Base-by-base conservation (phyloP, 352 stramenopile species). In the Phytophthora multivora region DNA sequence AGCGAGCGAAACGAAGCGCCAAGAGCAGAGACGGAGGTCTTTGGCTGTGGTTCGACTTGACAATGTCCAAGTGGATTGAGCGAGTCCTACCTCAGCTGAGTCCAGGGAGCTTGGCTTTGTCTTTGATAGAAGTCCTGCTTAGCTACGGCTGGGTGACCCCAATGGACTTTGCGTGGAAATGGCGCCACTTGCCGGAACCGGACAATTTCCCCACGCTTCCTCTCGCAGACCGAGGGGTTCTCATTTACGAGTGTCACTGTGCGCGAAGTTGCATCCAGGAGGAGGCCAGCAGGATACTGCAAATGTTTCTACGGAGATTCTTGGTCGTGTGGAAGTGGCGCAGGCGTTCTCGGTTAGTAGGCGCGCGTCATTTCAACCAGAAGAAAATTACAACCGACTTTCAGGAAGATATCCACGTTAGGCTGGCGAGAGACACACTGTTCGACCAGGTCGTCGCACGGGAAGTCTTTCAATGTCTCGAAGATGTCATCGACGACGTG, bases 201-300 rank as follows among this genome's bases (percentile, higher is more conserved):
- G 38, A 63, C 3, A 49, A 63, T 23, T 62, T 73, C 3, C 30
- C 45, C 2, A 51, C 61, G 12, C 43, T 85, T 4, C 63, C 64
- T 8, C 75, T 81, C 50, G 63, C 76, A 10, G 61, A 71, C 33
- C 70, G 76, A 15, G 71, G 73, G 2, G 50, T 65, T 15, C 69
- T 85, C n/a, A 65, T 85, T 15, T 85, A 69, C 26, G 76, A 80
- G 46, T 71, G 61, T 9, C 73, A 85, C 59, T 48, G 50, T 36
- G 39, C 45, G 10, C 64, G 63, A 15, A 25, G 13, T 1, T 62
- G 31, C 12, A 75, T 85, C n/a, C 39, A 64, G 26, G 30, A 61
- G 16, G 71, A 83, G 35, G 76, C 76, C 0, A 51, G 47, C 12
- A 12, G 51, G 7, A 70, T 68, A 19, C 46, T 85, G 2, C 73